phyloP scores from a whole-genome alignment of 2,329 filamentous ascomycete species.

The Capronia coronata region DNA sequence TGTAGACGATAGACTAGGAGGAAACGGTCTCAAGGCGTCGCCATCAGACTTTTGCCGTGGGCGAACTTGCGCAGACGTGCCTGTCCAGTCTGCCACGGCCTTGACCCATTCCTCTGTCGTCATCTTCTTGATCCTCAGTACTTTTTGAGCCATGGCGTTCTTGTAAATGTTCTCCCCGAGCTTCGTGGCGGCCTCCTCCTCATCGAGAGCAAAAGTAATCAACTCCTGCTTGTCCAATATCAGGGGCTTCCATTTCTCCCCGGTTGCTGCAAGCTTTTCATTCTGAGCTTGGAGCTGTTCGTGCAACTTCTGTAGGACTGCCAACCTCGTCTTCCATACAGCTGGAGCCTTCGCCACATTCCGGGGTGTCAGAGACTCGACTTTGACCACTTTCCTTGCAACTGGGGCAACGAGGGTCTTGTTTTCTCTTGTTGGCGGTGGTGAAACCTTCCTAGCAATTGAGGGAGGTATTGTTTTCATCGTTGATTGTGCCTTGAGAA shows the following conservation, averaged over 20 bases:
- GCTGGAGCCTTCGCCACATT: constrained; percentile 41
- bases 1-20: constrained; percentile 50
- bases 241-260: constrained; percentile 31
- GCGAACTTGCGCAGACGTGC: neutral
- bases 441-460: constrained; percentile 19
- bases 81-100: constrained; percentile 44
- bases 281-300: constrained; percentile 40
- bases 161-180: constrained; percentile 63
- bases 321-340: constrained; percentile 36
- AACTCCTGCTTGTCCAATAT: constrained; percentile 41
- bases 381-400: constrained; percentile 30
- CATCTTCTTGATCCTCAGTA: constrained; percentile 73
- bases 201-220: constrained; percentile 44
- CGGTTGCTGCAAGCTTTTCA: constrained; percentile 33
- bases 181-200: constrained; percentile 61
- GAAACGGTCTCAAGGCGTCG: constrained; percentile 1
- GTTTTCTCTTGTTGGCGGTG: constrained; percentile 11
- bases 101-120: constrained; percentile 62
- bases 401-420: constrained; percentile 2
- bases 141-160: constrained; percentile 76
- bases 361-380: constrained; percentile 42
- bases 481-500: neutral
- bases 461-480: constrained; percentile 12
- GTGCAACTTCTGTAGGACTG: constrained; percentile 42
- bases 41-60: constrained; percentile 9